Conservation (phyloP, 177 flowering plant species). For the Tripterygium wilfordii region DNA sequence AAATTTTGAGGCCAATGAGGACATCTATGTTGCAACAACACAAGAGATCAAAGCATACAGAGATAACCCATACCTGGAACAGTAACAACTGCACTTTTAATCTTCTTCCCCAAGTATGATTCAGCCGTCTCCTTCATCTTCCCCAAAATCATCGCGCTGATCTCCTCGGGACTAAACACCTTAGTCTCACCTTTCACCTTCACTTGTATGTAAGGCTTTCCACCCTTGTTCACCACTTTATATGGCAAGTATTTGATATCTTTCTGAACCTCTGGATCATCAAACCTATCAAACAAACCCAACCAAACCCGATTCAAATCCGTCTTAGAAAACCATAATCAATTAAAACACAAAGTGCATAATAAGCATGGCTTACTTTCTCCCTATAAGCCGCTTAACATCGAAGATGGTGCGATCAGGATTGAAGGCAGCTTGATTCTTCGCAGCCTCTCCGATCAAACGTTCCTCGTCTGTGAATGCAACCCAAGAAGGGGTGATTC, state of each 20-base stretch:
- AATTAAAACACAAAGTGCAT: too few species aligned
- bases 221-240: constrained; percentile 48
- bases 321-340: neutral
- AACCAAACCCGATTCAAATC: neutral
- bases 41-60: neutral
- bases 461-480: constrained; percentile 42
- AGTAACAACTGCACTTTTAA: constrained; percentile 47
- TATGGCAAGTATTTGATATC: constrained; percentile 39
- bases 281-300: constrained; percentile 26
- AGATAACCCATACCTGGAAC: constrained; percentile 36
- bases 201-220: constrained; percentile 52
- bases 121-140: too few species aligned
- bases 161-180: constrained; percentile 54
- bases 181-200: constrained; percentile 38
- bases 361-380: constrained; percentile 35
- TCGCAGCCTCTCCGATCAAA: constrained; percentile 45
- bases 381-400: constrained; percentile 41
- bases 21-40: too few species aligned
- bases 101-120: constrained; percentile 45
- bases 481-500: constrained; percentile 45
- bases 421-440: constrained; percentile 41
- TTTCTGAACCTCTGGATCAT: constrained; percentile 50
- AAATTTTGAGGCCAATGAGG: neutral
- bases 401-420: constrained; percentile 34
- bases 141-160: too few species aligned